Base-by-base conservation (phyloP, 2,329 filamentous ascomycete genomes). In the Fusarium veterinarium region DNA sequence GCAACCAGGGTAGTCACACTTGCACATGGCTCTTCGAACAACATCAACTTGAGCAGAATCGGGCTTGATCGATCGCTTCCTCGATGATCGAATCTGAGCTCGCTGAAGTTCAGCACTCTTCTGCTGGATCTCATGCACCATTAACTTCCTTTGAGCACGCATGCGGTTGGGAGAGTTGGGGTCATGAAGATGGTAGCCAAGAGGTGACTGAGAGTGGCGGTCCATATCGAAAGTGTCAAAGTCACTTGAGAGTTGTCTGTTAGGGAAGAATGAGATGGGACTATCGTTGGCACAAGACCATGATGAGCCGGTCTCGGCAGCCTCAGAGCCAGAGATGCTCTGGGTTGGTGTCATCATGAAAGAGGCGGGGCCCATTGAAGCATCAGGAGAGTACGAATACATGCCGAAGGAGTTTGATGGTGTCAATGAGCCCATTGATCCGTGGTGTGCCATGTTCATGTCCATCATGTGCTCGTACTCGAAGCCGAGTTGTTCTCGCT, bases 1-100 rank as follows among this genome's bases (percentile, higher is more conserved):
- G 76, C 87, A 89, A 33, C 82, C 82, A 11, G 81, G 81, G 37
- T 85, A 83, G 20, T 83, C 79, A 70, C 87, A 89, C 68, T 84
- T 82, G 80, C 79, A 86, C 79, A 80, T 84, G 73, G 80, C 81
- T 49, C 80, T 72, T n/a, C 79, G 79, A 16, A 82, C 81, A 17
- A 83, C 80, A n/a, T 83, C 80, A 16, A 83, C 78, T 8, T 74
- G 73, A 2, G 73, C 67, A 23, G 76, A 67, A 14, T 82, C 79
- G 5, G 76, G 61, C 73, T 80, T 81, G 20, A 71, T 75, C 6
- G 74, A 63, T 30, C 75, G 73, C 71, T 79, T 82, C n/a, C 80
- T 75, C 20, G 77, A 74, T 13, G 76, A 69, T 52, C 79, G 73
- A 42, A 81, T 80, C 67, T 86, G 84, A 8, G 79, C 82, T 48